Conservation (phyloP, 2,329 filamentous ascomycete species). For the Phyllosticta citrichinensis region DNA sequence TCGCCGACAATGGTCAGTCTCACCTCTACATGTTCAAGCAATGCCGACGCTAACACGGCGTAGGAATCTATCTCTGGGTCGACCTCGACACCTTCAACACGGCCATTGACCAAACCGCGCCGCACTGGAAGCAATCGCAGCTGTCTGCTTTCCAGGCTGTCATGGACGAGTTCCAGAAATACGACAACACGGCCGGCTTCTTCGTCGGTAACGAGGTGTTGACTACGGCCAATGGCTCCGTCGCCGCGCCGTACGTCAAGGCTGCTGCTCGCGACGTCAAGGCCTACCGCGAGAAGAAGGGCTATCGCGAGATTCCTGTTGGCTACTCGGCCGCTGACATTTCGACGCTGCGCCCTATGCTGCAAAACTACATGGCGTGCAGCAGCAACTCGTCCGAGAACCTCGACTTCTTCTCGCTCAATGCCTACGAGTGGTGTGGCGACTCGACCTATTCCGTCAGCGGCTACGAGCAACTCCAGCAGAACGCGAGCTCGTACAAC, state of each 20-base stretch:
- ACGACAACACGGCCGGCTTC: slow-evolving; percentile 72
- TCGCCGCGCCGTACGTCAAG: slow-evolving; percentile 72
- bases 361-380: slow-evolving; percentile 70
- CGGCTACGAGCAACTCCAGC: slow-evolving; percentile 60
- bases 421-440: slow-evolving; percentile 62
- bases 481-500: slow-evolving; percentile 58
- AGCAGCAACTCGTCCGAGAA: slow-evolving; percentile 55
- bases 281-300: slow-evolving; percentile 63
- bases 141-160: slow-evolving; percentile 58
- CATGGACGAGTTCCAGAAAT: slow-evolving; percentile 67
- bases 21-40: too few relatives aligned
- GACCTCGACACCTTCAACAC: slow-evolving; percentile 65
- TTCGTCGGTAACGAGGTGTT: slow-evolving; percentile 85
- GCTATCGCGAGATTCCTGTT: slow-evolving; percentile 71
- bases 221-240: slow-evolving; percentile 45
- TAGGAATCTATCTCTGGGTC: slow-evolving; percentile 64
- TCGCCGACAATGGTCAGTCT: slow-evolving; percentile 54
- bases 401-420: slow-evolving; percentile 76
- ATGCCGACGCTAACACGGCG: too few relatives aligned
- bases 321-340: slow-evolving; percentile 87
- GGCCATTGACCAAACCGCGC: slow-evolving; percentile 53
- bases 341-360: slow-evolving; percentile 53
- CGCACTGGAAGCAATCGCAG: slow-evolving; percentile 65
- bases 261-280: slow-evolving; percentile 75
- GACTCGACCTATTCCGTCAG: slow-evolving; percentile 45